Conservation (phyloP, 768 basidiomycete genomes). For the Candolleomyces efflorescens region DNA sequence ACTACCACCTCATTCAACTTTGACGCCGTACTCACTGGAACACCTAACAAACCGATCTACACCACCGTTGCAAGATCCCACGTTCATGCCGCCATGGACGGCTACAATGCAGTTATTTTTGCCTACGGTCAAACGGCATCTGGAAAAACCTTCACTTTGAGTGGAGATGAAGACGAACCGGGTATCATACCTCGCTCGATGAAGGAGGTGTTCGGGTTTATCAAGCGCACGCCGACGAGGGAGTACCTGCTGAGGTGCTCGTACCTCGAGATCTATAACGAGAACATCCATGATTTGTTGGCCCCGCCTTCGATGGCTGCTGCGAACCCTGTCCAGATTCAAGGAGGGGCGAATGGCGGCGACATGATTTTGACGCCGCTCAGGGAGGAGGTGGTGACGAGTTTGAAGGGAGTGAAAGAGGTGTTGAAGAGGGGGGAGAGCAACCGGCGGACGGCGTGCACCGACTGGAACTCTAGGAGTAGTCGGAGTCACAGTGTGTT, state of each 20-base stretch:
- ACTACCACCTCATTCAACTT: conserved; percentile 49
- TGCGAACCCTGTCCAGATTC: conserved; percentile 65
- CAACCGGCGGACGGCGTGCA: conserved; percentile 85
- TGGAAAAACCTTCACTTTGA: conserved; percentile 57
- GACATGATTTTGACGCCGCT: conserved; percentile 70
- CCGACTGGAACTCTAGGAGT: conserved; percentile 98
- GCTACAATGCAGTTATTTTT: conserved; percentile 94
- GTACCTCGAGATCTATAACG: conserved; percentile 98
- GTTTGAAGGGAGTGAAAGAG: conserved; percentile 78
- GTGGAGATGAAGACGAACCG: conserved; percentile 78
- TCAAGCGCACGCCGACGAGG: conserved; percentile 68
- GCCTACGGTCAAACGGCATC: conserved; percentile 88
- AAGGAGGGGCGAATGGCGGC: conserved; percentile 57
- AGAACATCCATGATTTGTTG: conserved; percentile 81
- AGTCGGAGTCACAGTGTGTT: conserved; percentile 95
- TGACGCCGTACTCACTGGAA: conserved; percentile 73
- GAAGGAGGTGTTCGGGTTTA: conserved; percentile 86
- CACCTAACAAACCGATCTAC: conserved; percentile 78
- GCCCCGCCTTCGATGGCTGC: conserved; percentile 56
- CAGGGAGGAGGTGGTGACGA: conserved; percentile 91
- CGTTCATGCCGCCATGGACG: conserved; percentile 91
- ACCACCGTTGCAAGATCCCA: conserved; percentile 72
- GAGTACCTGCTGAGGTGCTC: conserved; percentile 95
- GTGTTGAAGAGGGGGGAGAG: conserved; percentile 84
- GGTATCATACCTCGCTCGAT: conserved; percentile 94